Base-by-base conservation (phyloP, 768 basidiomycete genomes). In the Cytidiella melzeri region DNA sequence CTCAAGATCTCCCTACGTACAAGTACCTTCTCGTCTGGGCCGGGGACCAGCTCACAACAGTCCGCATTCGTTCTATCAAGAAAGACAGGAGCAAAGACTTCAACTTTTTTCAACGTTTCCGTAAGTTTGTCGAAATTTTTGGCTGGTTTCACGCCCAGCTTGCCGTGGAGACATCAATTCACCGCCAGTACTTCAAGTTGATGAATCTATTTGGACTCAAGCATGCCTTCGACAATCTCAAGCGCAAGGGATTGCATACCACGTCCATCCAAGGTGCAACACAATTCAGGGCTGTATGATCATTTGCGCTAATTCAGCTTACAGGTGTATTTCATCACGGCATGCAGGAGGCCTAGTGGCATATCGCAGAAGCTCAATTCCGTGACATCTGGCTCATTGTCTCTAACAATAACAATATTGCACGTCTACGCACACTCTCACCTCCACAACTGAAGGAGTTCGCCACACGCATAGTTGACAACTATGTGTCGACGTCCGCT, bases 141-240 rank as follows among this genome's bases (percentile, higher is more conserved):
- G 69, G 73, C 0, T 76, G 71, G 71, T 64, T 76, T 12, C 73
- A 76, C 47, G 51, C 65, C 0, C 36, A 55, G 23, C 72, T 76
- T 64, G 71, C 70, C 4, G 64, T 65, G 43, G 69, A 62, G 3
- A 64, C 67, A 36, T 70, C 71, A 0, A 41, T 75, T 0, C 68
- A 74, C 48, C 64, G 67, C 37, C 73, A 75, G 47, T 74, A 72
- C 52, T 58, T 66, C 4, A 69, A 68, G 0, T 69, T 68, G 0
- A 34, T 23, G 18, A 39, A 45, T 2, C 52, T 53, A 0, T 15
- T 18, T 9, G 61, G 62, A 1, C 55, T 65, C 2, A 45, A 47
- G 21, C 55, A 59, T 10, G 59, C 55, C 3, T 55, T 62, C 27
- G 58, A 53, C 9, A 7, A 58, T 3, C 55, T 65, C 1, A 47